Evolutionary conservation across 805 yeast genomes (phyloP).

Genomic region (Wickerhamomyces sydowiorum): DNA sequence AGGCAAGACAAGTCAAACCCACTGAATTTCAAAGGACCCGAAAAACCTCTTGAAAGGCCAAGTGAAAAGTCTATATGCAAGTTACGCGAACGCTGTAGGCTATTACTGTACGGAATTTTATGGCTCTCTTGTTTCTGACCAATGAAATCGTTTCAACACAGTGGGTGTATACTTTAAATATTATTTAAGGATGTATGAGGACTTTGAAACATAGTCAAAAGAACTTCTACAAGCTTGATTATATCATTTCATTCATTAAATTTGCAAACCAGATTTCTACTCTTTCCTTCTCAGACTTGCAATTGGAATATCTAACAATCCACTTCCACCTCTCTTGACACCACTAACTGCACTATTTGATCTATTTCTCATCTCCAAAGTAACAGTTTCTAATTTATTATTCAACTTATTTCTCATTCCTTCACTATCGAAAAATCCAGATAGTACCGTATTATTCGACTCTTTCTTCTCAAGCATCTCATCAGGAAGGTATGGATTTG

Average conservation of each 20-base stretch:
- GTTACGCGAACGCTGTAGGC: no score
- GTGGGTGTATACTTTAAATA: no score
- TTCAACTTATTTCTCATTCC: slow-evolving; percentile 8
- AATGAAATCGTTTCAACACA: no score
- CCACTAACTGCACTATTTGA: slow-evolving; percentile 6
- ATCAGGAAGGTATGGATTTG: background rate
- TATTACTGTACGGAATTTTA: no score
- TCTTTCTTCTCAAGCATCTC: background rate
- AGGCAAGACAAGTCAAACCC: no score
- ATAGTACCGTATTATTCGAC: background rate
- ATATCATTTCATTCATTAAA: background rate
- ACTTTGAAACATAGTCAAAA: no score
- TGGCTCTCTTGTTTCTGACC: no score
- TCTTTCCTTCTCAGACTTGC: slow-evolving; percentile 16
- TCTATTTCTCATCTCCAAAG: slow-evolving; percentile 2
- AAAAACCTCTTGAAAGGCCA: no score
- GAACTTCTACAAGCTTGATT: no score
- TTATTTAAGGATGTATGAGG: no score
- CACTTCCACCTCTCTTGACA: background rate
- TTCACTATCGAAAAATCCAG: slow-evolving; percentile 1
- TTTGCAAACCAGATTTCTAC: background rate
- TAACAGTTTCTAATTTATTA: slow-evolving; percentile 7
- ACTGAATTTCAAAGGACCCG: no score
- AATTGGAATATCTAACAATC: slow-evolving; percentile 16
- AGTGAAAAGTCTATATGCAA: no score